Conservation (phyloP, 352 stramenopile genomes). For the Phytopythium mirpurense region DNA sequence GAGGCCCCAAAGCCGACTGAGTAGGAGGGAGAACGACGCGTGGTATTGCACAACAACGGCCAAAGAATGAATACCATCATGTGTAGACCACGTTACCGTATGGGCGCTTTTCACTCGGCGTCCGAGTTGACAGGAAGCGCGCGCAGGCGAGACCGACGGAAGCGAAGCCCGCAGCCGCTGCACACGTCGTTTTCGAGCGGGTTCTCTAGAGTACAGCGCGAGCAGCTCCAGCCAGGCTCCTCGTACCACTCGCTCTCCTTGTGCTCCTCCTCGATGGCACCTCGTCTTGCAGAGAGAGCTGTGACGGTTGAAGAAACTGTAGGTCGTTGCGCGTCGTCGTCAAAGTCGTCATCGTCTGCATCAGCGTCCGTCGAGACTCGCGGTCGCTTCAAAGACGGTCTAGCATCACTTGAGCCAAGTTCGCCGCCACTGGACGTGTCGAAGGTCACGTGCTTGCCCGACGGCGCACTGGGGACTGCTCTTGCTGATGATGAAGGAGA, state of each 20-base stretch:
- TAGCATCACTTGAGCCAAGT: background rate
- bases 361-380: slow-evolving; percentile 17
- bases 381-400: background rate
- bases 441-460: slow-evolving; percentile 6
- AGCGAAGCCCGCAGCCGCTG: slow-evolving; percentile 61
- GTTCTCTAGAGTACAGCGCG: slow-evolving; percentile 77
- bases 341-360: slow-evolving; percentile 22
- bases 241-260: slow-evolving; percentile 31
- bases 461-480: background rate
- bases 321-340: too few relatives aligned
- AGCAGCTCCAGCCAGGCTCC: slow-evolving; percentile 52
- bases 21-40: background rate
- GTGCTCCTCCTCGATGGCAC: slow-evolving; percentile 33
- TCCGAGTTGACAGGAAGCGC: slow-evolving; percentile 32
- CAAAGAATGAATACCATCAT: slow-evolving; percentile 5
- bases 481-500: background rate
- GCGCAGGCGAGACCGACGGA: slow-evolving; percentile 51
- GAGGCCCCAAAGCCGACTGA: background rate
- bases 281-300: background rate
- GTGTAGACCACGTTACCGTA: background rate
- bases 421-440: slow-evolving; percentile 5
- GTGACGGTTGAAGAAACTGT: background rate
- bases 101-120: slow-evolving; percentile 12
- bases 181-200: slow-evolving; percentile 47
- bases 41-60: background rate